Base-by-base conservation (phyloP, 805 yeast genomes). In the Wickerhamiella slavikovae region DNA sequence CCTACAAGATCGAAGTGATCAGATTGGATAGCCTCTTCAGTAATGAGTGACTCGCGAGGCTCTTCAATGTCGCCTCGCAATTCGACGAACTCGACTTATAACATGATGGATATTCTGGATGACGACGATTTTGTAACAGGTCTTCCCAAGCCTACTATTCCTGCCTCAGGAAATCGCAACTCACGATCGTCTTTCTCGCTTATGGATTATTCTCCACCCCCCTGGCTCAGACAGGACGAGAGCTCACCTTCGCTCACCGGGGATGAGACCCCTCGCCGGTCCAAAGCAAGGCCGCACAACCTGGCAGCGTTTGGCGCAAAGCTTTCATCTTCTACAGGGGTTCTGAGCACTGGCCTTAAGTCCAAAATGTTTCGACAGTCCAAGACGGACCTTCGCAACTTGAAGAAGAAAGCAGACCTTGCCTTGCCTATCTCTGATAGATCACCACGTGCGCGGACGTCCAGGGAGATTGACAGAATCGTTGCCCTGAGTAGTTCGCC, bases 381-480 rank as follows among this genome's bases (percentile, higher is more conserved):
- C 10, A 46, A 47, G 16, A 32, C 45, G 2, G 52, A 38, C 19
- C 31, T 39, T 19, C 41, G 37, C 24, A 20, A 34, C 4, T 24
- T 45, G 34, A 31, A 40, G 4, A 40, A 36, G 34, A 37, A 39
- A 26, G 35, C 48, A 35, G 33, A 49, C 36, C 29, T 52, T 34
- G 35, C 49, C 38, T 15, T 37, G 29, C 15, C 45, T 35, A 22
- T 45, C 39, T 18, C 27, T 35, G 33, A 44, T 38, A 15, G 55
- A 29, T 35, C 38, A 34, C 55, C 57, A 5, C 34, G 49, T 36
- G 37, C 47, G 4, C 30, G 54, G 14, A 49, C 55, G 5, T 45
- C 52, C 3, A 38, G 43, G 22, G 56, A 52, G 29, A 39, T 52
- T 16, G 56, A 52, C 27, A 38, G 57, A 12, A 52, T 52, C 10